Conservation (phyloP, 768 basidiomycete genomes). For the Boletus edulis region DNA sequence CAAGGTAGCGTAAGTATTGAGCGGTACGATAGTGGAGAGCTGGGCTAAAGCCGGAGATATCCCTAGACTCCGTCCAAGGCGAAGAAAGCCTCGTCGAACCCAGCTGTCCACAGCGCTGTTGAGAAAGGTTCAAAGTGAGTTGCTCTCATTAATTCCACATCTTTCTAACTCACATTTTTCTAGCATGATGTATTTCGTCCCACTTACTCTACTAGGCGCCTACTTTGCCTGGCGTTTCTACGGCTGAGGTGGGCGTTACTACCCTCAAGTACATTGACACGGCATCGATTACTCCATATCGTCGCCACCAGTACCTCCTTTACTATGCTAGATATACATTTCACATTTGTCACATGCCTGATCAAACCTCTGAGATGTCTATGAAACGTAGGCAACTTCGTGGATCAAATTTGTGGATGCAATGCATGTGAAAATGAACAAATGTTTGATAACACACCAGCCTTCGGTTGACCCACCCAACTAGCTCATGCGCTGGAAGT, state of each 20-base stretch:
- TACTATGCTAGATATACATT: slow-evolving; percentile 20
- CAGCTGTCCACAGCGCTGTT: slow-evolving; percentile 42
- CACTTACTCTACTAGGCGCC: slow-evolving; percentile 72
- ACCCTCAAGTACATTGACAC: neutral
- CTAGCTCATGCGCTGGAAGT: neutral
- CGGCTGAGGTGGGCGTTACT: slow-evolving; percentile 20
- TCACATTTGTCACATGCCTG: neutral
- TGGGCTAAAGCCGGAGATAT: slow-evolving; percentile 1
- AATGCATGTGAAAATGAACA: neutral
- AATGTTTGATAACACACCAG: neutral
- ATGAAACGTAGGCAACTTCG: too few species aligned
- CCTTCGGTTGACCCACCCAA: neutral
- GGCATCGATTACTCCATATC: slow-evolving; percentile 7
- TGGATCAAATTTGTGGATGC: neutral
- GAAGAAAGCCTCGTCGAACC: slow-evolving; percentile 44
- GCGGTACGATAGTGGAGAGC: neutral
- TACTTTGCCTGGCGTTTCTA: slow-evolving; percentile 91
- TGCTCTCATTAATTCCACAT: neutral
- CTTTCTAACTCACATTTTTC: slow-evolving; percentile 4
- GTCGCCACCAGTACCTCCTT: slow-evolving; percentile 10
- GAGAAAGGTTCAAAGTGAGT: slow-evolving; percentile 70
- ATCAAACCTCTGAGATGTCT: neutral
- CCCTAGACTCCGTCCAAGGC: slow-evolving; percentile 51
- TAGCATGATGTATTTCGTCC: slow-evolving; percentile 82
- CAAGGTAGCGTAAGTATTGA: slow-evolving; percentile 52